Evolutionary conservation across 345 rosid species (phyloP).

Genomic region (Excoecaria cochinchinensis): DNA sequence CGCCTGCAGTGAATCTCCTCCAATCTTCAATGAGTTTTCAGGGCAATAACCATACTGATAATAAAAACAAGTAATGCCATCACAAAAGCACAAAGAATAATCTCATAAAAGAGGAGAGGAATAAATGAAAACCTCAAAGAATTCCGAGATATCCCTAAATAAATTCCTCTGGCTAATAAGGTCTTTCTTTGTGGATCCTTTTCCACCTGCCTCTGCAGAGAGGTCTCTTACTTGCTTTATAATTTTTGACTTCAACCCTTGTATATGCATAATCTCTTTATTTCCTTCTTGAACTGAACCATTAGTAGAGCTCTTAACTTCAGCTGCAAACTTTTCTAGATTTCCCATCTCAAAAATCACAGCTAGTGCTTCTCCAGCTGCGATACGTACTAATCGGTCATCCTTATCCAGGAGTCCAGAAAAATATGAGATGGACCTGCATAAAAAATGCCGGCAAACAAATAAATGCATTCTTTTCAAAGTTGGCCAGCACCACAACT

Average conservation of each 20-base stretch:
- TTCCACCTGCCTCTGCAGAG: constrained; percentile 88
- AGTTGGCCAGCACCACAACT: background rate
- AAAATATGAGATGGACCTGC: constrained; percentile 72
- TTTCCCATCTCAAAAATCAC: constrained; percentile 68
- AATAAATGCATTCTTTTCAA: background rate
- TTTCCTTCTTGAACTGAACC: constrained; percentile 47
- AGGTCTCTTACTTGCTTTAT: constrained; percentile 69
- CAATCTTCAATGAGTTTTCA: constrained; percentile 63
- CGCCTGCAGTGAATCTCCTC: constrained; percentile 60
- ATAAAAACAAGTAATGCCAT: constrained; percentile 7
- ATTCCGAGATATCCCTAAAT: constrained; percentile 77
- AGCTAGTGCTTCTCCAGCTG: constrained; percentile 93
- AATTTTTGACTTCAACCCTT: constrained; percentile 66
- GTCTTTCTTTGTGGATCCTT: constrained; percentile 89
- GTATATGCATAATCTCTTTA: constrained; percentile 47
- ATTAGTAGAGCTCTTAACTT: constrained; percentile 37
- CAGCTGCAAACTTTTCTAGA: constrained; percentile 64
- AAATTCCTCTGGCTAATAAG: constrained; percentile 79
- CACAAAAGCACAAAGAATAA: constrained; percentile 2
- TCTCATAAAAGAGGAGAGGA: background rate
- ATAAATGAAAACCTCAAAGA: constrained; percentile 55
- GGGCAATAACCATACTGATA: constrained; percentile 64
- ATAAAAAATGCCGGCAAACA: constrained; percentile 17
- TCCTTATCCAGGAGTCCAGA: constrained; percentile 76
- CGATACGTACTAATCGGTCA: constrained; percentile 84